Conservation (phyloP, 768 basidiomycete species). For the Coprinopsis sp. region DNA sequence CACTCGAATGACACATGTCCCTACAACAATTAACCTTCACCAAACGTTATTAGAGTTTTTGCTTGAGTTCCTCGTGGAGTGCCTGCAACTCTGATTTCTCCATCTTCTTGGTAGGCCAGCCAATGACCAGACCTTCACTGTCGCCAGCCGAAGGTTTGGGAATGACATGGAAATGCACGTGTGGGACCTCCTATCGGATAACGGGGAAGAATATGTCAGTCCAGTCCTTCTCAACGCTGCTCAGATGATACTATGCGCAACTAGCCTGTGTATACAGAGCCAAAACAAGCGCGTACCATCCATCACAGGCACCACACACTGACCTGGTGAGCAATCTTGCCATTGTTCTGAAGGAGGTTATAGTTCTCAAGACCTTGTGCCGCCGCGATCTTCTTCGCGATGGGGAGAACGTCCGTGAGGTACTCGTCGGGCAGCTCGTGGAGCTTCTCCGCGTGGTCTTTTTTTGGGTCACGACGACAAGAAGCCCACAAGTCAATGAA, state of each 20-base stretch:
- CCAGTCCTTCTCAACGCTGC: too few species aligned
- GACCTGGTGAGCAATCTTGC: constrained; percentile 56
- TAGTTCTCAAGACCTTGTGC: constrained; percentile 75
- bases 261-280: neutral
- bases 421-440: constrained; percentile 87
- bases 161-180: constrained; percentile 93
- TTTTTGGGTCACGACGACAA: too few species aligned
- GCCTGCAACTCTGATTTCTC: constrained; percentile 63
- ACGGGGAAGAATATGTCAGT: too few species aligned
- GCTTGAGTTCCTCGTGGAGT: constrained; percentile 53
- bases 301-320: constrained; percentile 1
- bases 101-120: constrained; percentile 65
- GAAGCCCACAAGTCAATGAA: too few species aligned
- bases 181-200: constrained; percentile 57
- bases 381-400: constrained; percentile 83
- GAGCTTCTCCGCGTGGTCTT: constrained; percentile 85
- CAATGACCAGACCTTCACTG: constrained; percentile 71
- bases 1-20: too few species aligned
- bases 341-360: constrained; percentile 75
- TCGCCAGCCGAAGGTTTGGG: constrained; percentile 72
- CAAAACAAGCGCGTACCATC: neutral
- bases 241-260: too few species aligned
- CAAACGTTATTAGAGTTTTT: constrained; percentile 9
- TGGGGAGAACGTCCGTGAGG: constrained; percentile 67
- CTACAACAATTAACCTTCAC: too few species aligned